Conservation (phyloP, 768 basidiomycete species). For the Serendipita indica region DNA sequence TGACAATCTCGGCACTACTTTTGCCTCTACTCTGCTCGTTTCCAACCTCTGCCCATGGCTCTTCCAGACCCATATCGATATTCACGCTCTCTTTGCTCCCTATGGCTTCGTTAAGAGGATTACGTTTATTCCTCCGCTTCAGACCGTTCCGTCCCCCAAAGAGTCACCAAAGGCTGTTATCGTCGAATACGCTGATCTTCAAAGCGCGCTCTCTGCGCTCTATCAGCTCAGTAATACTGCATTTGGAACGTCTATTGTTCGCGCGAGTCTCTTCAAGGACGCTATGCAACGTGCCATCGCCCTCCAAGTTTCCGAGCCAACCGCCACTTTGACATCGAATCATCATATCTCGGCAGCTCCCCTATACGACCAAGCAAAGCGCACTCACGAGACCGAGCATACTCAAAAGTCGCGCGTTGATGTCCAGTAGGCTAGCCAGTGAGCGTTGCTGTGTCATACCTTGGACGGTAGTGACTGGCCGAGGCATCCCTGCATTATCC, state of each 20-base stretch:
- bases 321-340: neutral
- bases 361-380: too few species aligned
- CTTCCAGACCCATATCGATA: neutral
- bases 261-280: neutral
- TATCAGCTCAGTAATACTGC: neutral
- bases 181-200: slow-evolving; percentile 7
- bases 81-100: slow-evolving; percentile 8
- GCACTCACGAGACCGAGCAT: too few species aligned
- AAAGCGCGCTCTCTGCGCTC: slow-evolving; percentile 3
- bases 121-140: neutral
- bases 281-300: neutral
- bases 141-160: neutral
- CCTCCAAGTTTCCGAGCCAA: neutral
- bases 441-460: too few species aligned
- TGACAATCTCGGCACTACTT: neutral
- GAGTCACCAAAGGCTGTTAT: neutral
- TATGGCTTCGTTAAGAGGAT: slow-evolving; percentile 8
- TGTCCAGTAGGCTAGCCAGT: too few species aligned
- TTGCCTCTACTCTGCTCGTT: slow-evolving; percentile 16
- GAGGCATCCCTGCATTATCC: neutral
- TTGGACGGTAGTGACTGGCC: neutral
- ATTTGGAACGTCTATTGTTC: neutral
- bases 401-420: too few species aligned
- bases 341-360: neutral
- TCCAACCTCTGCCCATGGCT: slow-evolving; percentile 9